Evolutionary conservation across 2,329 filamentous ascomycete species (phyloP).

Genomic region (Cadophora gregata): DNA sequence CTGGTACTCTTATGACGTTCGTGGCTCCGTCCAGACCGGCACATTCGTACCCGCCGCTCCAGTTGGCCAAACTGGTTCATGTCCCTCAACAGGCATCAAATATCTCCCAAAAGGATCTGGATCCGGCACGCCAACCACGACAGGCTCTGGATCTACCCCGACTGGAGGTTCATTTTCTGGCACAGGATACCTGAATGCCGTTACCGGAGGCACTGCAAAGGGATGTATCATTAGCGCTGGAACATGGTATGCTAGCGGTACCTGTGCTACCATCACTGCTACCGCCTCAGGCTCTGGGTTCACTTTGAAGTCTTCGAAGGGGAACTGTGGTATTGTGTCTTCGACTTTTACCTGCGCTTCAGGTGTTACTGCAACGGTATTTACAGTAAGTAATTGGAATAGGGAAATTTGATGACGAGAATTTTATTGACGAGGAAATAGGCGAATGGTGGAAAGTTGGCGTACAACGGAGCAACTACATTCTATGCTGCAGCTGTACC

Average conservation of each 20-base stretch:
- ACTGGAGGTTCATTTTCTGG: slow-evolving; percentile 52
- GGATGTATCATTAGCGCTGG: slow-evolving; percentile 73
- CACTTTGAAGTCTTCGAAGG: slow-evolving; percentile 63
- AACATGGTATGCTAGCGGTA: slow-evolving; percentile 70
- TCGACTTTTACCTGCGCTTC: slow-evolving; percentile 61
- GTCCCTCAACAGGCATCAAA: slow-evolving; percentile 63
- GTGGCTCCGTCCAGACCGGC: slow-evolving; percentile 57
- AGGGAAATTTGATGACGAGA: not conserved
- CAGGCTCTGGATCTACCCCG: slow-evolving; percentile 49
- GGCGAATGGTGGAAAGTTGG: slow-evolving; percentile 35
- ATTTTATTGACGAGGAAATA: slow-evolving; percentile 19
- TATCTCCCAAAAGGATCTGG: slow-evolving; percentile 54
- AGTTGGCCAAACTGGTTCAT: slow-evolving; percentile 45
- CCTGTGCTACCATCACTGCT: slow-evolving; percentile 70
- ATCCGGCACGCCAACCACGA: slow-evolving; percentile 35
- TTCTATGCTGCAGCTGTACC: slow-evolving; percentile 46
- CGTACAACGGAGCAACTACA: slow-evolving; percentile 38
- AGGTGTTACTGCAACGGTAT: slow-evolving; percentile 49
- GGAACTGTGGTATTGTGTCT: slow-evolving; percentile 60
- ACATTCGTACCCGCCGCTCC: slow-evolving; percentile 50
- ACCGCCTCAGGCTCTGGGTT: slow-evolving; percentile 48
- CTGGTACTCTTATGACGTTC: slow-evolving; percentile 59
- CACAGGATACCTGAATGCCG: slow-evolving; percentile 64
- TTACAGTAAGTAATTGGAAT: slow-evolving; percentile 41
- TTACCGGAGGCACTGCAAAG: slow-evolving; percentile 51